Evolutionary conservation across 2,329 filamentous ascomycete genomes (phyloP).

Genomic region (Penicillium sclerotiorum): DNA sequence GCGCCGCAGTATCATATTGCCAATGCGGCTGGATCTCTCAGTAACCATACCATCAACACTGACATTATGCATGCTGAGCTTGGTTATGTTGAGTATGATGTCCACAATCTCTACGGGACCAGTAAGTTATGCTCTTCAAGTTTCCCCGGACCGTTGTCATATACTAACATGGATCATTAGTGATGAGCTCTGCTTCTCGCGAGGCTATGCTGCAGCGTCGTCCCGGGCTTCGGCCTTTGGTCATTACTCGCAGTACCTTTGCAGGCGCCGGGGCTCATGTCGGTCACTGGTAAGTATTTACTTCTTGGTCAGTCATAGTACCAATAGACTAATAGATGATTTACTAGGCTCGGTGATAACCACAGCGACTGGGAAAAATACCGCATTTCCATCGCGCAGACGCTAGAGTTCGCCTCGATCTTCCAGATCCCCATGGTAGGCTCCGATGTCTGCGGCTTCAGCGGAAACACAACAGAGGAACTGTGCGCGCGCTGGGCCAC

Average conservation of each 20-base stretch:
- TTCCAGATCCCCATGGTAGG: conserved; percentile 71
- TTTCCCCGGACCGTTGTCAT: no score
- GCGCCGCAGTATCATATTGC: conserved; percentile 67
- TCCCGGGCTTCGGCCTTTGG: conserved; percentile 65
- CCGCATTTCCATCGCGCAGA: conserved; percentile 59
- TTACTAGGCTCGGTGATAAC: conserved; percentile 61
- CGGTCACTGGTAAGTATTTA: conserved; percentile 52
- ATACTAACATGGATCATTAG: conserved; percentile 12
- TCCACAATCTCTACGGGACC: conserved; percentile 74
- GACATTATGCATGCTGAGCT: conserved; percentile 67
- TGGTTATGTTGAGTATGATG: conserved; percentile 70
- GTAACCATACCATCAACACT: conserved; percentile 65
- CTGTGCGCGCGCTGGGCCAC: conserved; percentile 76
- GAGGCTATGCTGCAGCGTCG: conserved; percentile 68
- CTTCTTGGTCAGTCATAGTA: no score
- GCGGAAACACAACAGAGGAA: conserved; percentile 64
- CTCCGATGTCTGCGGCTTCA: conserved; percentile 78
- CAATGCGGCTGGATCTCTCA: conserved; percentile 58
- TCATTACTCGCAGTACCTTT: conserved; percentile 77
- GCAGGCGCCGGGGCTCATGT: conserved; percentile 67
- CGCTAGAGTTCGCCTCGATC: conserved; percentile 64
- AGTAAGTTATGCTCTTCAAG: conserved; percentile 41
- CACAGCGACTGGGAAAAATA: conserved; percentile 61
- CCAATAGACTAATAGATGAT: no score
- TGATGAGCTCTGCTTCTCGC: conserved; percentile 71